These are phyloP conservation scores for Ogataea neopini DNA, from an alignment of 805 yeast species.

Conservation along the genomic window DNA sequence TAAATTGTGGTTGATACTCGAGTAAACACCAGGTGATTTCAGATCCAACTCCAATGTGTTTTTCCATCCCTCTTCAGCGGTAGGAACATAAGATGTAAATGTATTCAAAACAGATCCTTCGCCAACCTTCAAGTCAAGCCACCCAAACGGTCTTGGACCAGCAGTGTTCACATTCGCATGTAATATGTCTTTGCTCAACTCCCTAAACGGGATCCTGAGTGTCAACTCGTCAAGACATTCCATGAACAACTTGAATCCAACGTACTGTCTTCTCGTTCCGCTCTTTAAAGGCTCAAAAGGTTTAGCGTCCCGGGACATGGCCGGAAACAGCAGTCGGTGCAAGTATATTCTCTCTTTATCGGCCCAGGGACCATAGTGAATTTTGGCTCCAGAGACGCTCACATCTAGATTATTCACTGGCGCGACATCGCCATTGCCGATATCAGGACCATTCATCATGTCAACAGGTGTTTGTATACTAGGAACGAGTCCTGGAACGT, in stretches of 20 bases:
- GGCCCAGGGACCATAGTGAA: constrained; percentile 95
- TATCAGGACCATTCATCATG: constrained; percentile 46
- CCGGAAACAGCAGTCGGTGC: constrained; percentile 69
- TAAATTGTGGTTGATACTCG: constrained; percentile 89
- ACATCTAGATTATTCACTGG: constrained; percentile 66
- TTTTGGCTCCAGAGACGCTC: constrained; percentile 56
- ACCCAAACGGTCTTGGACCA: constrained; percentile 71
- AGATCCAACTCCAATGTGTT: constrained; percentile 50
- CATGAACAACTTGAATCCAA: constrained; percentile 56
- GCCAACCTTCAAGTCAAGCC: constrained; percentile 76
- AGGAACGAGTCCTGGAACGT: constrained; percentile 68
- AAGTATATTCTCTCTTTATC: constrained; percentile 76
- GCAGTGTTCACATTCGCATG: constrained; percentile 8
- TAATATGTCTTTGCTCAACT: constrained; percentile 72
- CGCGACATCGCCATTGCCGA: constrained; percentile 58
- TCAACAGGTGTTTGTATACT: constrained; percentile 29
- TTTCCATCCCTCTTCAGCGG: constrained; percentile 51
- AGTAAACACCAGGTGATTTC: constrained; percentile 59
- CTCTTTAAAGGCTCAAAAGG: constrained; percentile 40
- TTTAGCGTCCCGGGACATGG: constrained; percentile 54
- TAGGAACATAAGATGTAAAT: constrained; percentile 53
- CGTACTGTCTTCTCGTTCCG: constrained; percentile 56
- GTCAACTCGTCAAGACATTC: constrained; percentile 64
- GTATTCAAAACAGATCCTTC: constrained; percentile 51
- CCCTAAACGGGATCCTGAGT: constrained; percentile 80